A percentile compares a stretch with the other conserved stretches of the same genome.
Conservation (phyloP, 1,139 yeast genomes). For the Diutina neorugosa region DNA sequence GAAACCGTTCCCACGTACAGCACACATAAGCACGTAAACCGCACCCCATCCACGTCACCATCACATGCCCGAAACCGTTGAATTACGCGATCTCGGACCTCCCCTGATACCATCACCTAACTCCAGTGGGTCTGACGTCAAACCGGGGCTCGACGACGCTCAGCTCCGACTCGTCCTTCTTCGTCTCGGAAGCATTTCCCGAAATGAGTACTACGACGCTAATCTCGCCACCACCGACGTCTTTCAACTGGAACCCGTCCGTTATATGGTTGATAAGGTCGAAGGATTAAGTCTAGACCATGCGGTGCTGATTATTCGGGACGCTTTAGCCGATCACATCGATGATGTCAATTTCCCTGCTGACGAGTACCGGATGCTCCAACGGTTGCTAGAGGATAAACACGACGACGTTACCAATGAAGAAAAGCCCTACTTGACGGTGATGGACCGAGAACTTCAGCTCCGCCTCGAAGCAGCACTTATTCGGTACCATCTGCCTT, state of each 20-base stretch:
- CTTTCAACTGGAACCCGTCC: slow-evolving; percentile 12
- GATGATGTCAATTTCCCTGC: slow-evolving; percentile 31
- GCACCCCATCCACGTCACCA: not conserved
- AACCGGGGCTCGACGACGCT: not conserved
- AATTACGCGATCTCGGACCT: not conserved
- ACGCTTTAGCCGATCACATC: slow-evolving; percentile 25
- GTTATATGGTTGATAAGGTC: slow-evolving; percentile 21
- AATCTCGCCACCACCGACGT: slow-evolving; percentile 9
- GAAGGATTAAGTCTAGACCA: slow-evolving; percentile 12
- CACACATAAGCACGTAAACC: not conserved
- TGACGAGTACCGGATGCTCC: slow-evolving; percentile 25
- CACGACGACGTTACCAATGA: not conserved
- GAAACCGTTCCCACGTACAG: no score
- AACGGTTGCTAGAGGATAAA: slow-evolving; percentile 17
- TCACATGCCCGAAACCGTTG: not conserved
- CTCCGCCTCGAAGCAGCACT: slow-evolving; percentile 28
- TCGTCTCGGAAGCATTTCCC: slow-evolving; percentile 21
- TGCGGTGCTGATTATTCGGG: slow-evolving; percentile 24
- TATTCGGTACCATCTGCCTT: slow-evolving; percentile 33
- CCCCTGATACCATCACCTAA: not conserved
- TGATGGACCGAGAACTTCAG: slow-evolving; percentile 18
- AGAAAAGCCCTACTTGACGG: not conserved
- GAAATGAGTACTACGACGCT: slow-evolving; percentile 13
- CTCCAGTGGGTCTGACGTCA: not conserved
- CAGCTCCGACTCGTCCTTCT: slow-evolving; percentile 15